Base-by-base conservation (phyloP, 106 monocot species). In the Allium cepa region DNA sequence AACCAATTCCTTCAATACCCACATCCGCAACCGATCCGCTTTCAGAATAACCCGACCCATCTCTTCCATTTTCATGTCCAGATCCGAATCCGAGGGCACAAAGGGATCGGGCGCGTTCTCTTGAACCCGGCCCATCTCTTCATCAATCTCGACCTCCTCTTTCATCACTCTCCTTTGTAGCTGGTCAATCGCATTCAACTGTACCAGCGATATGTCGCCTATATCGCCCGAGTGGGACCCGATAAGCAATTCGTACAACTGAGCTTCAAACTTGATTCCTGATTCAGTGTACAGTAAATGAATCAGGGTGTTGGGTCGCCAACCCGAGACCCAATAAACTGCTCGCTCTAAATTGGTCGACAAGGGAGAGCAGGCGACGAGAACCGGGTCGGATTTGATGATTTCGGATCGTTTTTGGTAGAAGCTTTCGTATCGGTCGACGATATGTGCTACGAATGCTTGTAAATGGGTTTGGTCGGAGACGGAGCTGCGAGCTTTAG, bases 1-100 rank as follows among this genome's bases (percentile, higher is more conserved):
- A 8, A 46, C 26, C 56, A 56, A 11, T 14, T 3, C 56, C 12
- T 50, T 26, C 56, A 69, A 22, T 7, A 56, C 57, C 56, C 28
- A 14, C 69, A 69, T 56, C 56, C 69, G 55, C 56, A 69, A 50
- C 56, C n/a, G n/a, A n/a, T 69, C 69, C 56, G 69, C 69, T 45
- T 45, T 17, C 14, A 4, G 11, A 27, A 46, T 9, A 8, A 69
- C 28, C 0, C 45, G 13, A 9, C 56, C 56, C 5, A 66, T 12
- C 45, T 48, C 48, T 52, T 56, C 36, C 56, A 69, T 4, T 45
- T 14, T 36, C 56, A 17, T 1, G 8, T 69, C 69, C 36, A 69
- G 69, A 57, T 69, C 69, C 50, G 69, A 27, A 69, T 69, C 69
- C 69, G 27, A 57, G 0, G 69, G 69, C 69, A 56, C 56, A 46